Evolutionary conservation across 2,329 filamentous ascomycete genomes (phyloP), one percentile per base, ranked within the genome.

Genomic region (Colletotrichum tabaci): DNA sequence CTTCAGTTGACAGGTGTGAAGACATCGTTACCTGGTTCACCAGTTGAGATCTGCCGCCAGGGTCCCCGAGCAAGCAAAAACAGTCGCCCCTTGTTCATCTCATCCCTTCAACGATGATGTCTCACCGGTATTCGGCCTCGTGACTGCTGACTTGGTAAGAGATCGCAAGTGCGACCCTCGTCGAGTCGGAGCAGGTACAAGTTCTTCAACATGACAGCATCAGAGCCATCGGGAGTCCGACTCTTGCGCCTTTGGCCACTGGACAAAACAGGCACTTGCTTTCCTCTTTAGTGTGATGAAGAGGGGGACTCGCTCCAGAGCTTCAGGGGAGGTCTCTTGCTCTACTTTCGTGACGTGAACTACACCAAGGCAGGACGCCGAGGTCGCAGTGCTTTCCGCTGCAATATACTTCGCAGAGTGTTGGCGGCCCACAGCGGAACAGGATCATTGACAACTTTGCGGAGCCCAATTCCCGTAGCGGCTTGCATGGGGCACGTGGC

Each of bases 41-140:
- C 57, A 67, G 50, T 62, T 67, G 57, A 44, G 63, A 71, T 71
- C 68, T 61, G 46, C 64, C 53, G 68, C 68, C 57, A 71, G 68
- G 68, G 38, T 67, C 50, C 63, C 42, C 40, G 56, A 67, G 23
- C 55, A 21, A 61, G 55, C 23, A 42, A 50, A 38, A 44, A 49
- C 52, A 56, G 21, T 53, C 49, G 30, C 42, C 26, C 30, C 16
- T 42, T 55, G 16, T 26, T 21, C 23, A 23, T 40, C 42, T 63
- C 26, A 52, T 64, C n/a, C 49, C 40, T 56, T 21, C 26, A 49
- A 21, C 30, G 38, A 23, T 44, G 12, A 38, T 21, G 40, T 21
- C 12, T 63, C 23, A 46, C 49, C 12, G 6, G 18, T 26, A 21
- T 13, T 23, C 9, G 30, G 15, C 57, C 23, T 47, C 16, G 2